Evolutionary conservation across 805 yeast genomes (phyloP).

Genomic region (Kodamaea sagamina): DNA sequence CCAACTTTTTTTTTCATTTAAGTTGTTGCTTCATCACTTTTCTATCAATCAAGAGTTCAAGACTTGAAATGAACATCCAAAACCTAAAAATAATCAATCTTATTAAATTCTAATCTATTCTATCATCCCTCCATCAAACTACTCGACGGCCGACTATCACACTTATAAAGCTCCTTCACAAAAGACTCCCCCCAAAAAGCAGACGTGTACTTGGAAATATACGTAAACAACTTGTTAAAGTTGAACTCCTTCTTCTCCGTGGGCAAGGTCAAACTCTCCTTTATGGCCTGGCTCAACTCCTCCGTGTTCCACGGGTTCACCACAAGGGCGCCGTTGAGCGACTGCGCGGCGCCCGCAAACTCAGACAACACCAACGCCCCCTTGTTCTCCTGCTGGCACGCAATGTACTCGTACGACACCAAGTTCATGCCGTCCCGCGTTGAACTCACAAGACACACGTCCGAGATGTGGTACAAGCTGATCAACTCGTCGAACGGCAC

Average conservation of each 20-base stretch:
- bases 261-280: conserved; percentile 83
- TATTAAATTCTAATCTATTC: no score
- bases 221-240: conserved; percentile 80
- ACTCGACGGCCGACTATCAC: conserved; percentile 8
- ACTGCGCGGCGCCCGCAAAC: conserved; percentile 99
- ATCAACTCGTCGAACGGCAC: conserved; percentile 90
- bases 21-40: no score
- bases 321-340: conserved; percentile 87
- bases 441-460: conserved; percentile 88
- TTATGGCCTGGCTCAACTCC: conserved; percentile 81
- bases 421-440: conserved; percentile 99
- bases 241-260: conserved; percentile 77
- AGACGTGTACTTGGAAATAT: conserved; percentile 91
- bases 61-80: no score
- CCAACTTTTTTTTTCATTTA: no score
- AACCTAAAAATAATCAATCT: no score
- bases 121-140: no score
- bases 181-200: conserved; percentile 97
- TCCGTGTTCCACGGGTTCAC: conserved; percentile 99
- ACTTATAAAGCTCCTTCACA: conserved; percentile 75
- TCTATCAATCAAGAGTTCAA: no score
- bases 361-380: conserved; percentile 90
- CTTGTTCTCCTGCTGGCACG: conserved; percentile 83
- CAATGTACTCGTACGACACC: conserved; percentile 94
- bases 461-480: conserved; percentile 80